These are phyloP conservation scores for Escallonia rubra DNA, from an alignment of 129 eudicot species.

Conservation along the genomic window DNA sequence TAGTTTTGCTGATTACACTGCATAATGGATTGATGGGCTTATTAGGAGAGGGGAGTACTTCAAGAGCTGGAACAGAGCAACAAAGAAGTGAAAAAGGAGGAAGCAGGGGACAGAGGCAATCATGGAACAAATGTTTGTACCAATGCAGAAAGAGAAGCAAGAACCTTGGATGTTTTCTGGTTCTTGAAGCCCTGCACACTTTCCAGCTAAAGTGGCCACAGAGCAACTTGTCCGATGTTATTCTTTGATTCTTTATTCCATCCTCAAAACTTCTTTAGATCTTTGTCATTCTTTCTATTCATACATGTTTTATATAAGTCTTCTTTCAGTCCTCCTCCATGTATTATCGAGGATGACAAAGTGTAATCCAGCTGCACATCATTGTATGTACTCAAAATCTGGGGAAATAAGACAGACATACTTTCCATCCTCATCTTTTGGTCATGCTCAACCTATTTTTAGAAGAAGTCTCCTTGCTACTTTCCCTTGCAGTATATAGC, in stretches of 20 bases:
- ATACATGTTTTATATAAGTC: background rate
- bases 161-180: constrained; percentile 57
- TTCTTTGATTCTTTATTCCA: constrained; percentile 23
- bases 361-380: background rate
- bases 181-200: constrained; percentile 74
- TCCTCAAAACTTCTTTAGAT: background rate
- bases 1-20: too few relatives aligned
- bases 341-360: background rate
- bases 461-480: too few relatives aligned
- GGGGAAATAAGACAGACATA: too few relatives aligned
- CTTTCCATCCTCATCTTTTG: too few relatives aligned
- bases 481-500: too few relatives aligned
- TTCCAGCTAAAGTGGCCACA: constrained; percentile 25
- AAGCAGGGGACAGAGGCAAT: background rate
- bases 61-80: constrained; percentile 33
- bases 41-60: constrained; percentile 44
- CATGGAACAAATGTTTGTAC: constrained; percentile 11
- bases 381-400: too few relatives aligned
- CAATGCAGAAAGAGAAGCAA: constrained; percentile 38
- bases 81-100: constrained; percentile 18
- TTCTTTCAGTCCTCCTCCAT: constrained; percentile 7
- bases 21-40: too few relatives aligned
- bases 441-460: too few relatives aligned
- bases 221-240: background rate
- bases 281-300: background rate